Conservation (phyloP, 306 rosid genomes). For the Cicer pinnatifidum region DNA sequence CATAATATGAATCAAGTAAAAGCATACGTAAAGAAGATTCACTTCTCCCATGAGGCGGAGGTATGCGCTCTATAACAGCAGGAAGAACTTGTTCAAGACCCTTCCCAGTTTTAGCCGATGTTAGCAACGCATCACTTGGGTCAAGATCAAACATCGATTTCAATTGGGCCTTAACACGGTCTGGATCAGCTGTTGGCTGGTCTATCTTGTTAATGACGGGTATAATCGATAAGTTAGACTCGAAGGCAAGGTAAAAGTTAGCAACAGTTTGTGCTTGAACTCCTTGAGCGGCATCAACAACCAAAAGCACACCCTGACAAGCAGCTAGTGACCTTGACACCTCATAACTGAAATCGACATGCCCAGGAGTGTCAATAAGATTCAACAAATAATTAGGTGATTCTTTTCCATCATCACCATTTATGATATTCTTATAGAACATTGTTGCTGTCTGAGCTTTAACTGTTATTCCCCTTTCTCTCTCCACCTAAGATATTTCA, state of each 20-base stretch:
- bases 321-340: conserved; percentile 93
- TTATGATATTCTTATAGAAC: conserved; percentile 62
- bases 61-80: conserved; percentile 77
- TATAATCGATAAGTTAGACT: conserved; percentile 71
- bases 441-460: conserved; percentile 98
- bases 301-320: conserved; percentile 92
- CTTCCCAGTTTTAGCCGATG: conserved; percentile 92
- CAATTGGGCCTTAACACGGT: conserved; percentile 79
- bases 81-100: conserved; percentile 96
- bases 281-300: conserved; percentile 95
- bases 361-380: conserved; percentile 92
- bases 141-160: conserved; percentile 91
- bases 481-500: conserved; percentile 71
- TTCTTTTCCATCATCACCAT: conserved; percentile 46
- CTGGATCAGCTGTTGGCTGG: conserved; percentile 94
- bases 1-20: conserved; percentile 88
- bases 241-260: conserved; percentile 88
- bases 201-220: conserved; percentile 91
- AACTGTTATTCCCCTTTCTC: conserved; percentile 94
- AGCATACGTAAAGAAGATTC: conserved; percentile 81
- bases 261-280: conserved; percentile 97
- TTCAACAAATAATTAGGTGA: conserved; percentile 60
- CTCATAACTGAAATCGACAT: conserved; percentile 92
- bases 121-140: conserved; percentile 74
- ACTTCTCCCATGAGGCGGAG: conserved; percentile 80